Evolutionary conservation across 768 basidiomycete genomes (phyloP).

Genomic region (Pulveroboletus ravenelii): DNA sequence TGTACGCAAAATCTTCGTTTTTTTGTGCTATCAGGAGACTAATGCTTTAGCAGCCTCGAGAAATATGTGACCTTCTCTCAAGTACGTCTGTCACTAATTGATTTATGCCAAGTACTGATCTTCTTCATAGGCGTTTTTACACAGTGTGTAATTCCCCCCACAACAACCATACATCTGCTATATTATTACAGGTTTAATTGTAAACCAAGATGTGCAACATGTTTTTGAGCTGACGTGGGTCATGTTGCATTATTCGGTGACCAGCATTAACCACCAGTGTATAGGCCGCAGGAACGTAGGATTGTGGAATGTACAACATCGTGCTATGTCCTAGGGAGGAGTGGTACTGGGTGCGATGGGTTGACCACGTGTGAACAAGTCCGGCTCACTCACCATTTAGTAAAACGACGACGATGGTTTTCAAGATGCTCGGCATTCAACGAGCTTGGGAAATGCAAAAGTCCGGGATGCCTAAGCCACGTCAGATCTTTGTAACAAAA

Average conservation of each 20-base stretch:
- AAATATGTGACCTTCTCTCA: slow-evolving; percentile 32
- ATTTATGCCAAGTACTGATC: slow-evolving; percentile 36
- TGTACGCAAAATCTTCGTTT: slow-evolving; percentile 35
- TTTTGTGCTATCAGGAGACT: slow-evolving; percentile 21
- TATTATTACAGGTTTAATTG: slow-evolving; percentile 18
- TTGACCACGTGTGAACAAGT: not conserved
- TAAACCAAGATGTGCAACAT: slow-evolving; percentile 22
- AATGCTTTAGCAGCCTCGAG: slow-evolving; percentile 38
- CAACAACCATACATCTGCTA: not conserved
- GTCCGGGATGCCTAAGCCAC: slow-evolving; percentile 39
- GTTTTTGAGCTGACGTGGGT: slow-evolving; percentile 26
- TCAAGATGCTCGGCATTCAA: slow-evolving; percentile 70
- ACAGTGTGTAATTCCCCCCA: slow-evolving; percentile 11
- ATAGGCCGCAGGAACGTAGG: slow-evolving; percentile 44
- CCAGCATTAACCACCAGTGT: slow-evolving; percentile 1
- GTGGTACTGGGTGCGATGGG: slow-evolving; percentile 61
- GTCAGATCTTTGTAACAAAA: slow-evolving; percentile 72
- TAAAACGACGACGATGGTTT: slow-evolving; percentile 74
- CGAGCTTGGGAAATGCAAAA: slow-evolving; percentile 41
- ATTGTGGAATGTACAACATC: slow-evolving; percentile 58
- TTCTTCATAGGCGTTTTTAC: slow-evolving; percentile 17
- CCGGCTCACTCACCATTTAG: slow-evolving; percentile 29
- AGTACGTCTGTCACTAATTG: slow-evolving; percentile 5
- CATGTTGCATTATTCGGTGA: slow-evolving; percentile 3
- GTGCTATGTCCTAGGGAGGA: slow-evolving; percentile 64